Base-by-base conservation (phyloP, 2,329 filamentous ascomycete genomes). In the Exophiala dermatitidis region DNA sequence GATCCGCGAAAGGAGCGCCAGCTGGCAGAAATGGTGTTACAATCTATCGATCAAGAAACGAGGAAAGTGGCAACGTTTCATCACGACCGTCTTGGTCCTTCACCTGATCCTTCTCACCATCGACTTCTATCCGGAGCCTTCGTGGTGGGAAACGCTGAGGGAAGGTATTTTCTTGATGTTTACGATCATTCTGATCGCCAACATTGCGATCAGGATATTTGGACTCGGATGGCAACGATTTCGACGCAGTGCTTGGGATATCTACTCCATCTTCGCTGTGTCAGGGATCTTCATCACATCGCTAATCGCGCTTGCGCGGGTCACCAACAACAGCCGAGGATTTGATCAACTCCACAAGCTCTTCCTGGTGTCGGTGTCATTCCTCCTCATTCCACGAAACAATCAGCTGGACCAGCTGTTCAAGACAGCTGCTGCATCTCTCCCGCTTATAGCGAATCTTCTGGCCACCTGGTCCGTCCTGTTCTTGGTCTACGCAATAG, bases 401-500 rank as follows among this genome's bases (percentile, higher is more conserved):
- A 94, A 98, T 64, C 90, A 95, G 46, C 79, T 98, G 26, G 94
- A 98, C 67, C 93, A 98, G 68, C 81, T 98, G 0, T 98, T 98
- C 81, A 98, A 98, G 71, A 98, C 94, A 1, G 94, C 91, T 0
- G 93, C 93, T 7, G 93, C 91, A 49, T 95, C 88, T 82, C 73
- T 98, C 62, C 85, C 88, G 1, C 84, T 88, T 12, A 98, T 98
- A 62, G 82, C 86, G 53, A 98, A 96, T 66, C 76, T 98, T 41
- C 75, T 98, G 37, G 91, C 91, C 1, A 98, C 94, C 0, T 98
- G 93, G 93, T 87, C 97, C 59, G 90, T 98, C 2, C 81, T 98
- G 56, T 98, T 97, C 72, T 74, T 98, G 42, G 90, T 96, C 26
- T 98, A 90, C 66, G 91, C 93, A 44, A 98, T 98, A 64, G 94